Evolutionary conservation across 1,139 yeast genomes (phyloP).

Genomic region (Geotrichum histeridarum): DNA sequence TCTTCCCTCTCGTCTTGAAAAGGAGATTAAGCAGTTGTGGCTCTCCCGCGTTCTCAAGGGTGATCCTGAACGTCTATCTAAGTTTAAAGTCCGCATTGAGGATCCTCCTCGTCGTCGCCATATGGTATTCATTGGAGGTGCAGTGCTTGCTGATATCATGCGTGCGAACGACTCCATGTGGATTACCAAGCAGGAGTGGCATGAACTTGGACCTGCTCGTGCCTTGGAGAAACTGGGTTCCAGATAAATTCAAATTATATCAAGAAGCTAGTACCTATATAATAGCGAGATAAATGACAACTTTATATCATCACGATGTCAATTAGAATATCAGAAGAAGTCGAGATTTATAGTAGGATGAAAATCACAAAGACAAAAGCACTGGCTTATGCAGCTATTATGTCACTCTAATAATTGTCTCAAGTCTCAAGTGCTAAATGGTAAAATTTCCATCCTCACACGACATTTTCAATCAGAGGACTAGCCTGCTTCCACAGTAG

Average conservation of each 20-base stretch:
- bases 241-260: slow-evolving; percentile 44
- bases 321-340: too few species aligned
- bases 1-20: slow-evolving; percentile 88
- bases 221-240: slow-evolving; percentile 88
- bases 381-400: neutral
- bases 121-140: slow-evolving; percentile 99
- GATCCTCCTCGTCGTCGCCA: slow-evolving; percentile 99
- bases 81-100: slow-evolving; percentile 93
- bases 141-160: slow-evolving; percentile 96
- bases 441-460: too few species aligned
- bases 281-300: too few species aligned
- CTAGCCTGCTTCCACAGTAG: too few species aligned
- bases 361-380: too few species aligned
- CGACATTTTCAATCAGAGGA: too few species aligned
- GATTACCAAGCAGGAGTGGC: slow-evolving; percentile 96
- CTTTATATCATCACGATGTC: too few species aligned
- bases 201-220: slow-evolving; percentile 79
- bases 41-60: slow-evolving; percentile 79
- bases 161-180: slow-evolving; percentile 98
- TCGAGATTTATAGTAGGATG: too few species aligned
- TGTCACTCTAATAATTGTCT: neutral
- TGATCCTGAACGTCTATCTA: slow-evolving; percentile 79
- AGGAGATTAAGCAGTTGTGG: slow-evolving; percentile 95
- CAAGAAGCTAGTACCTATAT: too few species aligned
- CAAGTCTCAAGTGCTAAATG: neutral